Percentiles rank a stretch among this genome's conserved stretches.
These are phyloP conservation scores for Epicoccum nigrum DNA, from an alignment of 2,329 filamentous ascomycete species.

Conservation along the genomic window DNA sequence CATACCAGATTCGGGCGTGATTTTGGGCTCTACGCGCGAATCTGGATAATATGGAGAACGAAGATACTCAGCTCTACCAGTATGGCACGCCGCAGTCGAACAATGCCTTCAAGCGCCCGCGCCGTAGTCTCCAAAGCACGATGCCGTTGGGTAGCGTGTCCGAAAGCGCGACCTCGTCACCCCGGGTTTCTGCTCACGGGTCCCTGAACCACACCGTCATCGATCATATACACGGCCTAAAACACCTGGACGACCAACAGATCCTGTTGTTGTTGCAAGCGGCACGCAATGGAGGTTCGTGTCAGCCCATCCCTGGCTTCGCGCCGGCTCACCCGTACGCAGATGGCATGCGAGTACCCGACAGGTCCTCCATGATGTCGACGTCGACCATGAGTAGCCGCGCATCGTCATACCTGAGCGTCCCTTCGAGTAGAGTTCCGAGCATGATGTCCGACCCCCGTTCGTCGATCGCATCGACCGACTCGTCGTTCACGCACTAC, in stretches of 20 bases:
- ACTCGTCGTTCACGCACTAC: constrained; percentile 47
- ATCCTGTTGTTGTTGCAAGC: constrained; percentile 47
- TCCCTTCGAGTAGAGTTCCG: constrained; percentile 47
- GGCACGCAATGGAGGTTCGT: constrained; percentile 48
- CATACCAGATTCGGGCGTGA: constrained; percentile 46
- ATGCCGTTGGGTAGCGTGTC: constrained; percentile 46
- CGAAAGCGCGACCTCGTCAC: constrained; percentile 46
- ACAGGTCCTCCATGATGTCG: constrained; percentile 42
- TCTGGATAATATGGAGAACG: constrained; percentile 47
- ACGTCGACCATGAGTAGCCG: constrained; percentile 46
- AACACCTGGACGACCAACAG: constrained; percentile 49
- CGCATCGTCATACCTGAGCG: constrained; percentile 46
- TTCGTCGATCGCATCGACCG: constrained; percentile 47
- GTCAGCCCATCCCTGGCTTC: constrained; percentile 12
- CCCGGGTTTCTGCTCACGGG: constrained; percentile 41
- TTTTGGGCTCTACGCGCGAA: constrained; percentile 36
- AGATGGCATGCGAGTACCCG: constrained; percentile 47
- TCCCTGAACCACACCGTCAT: constrained; percentile 46
- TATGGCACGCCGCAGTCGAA: constrained; percentile 43
- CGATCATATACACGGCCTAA: constrained; percentile 48
- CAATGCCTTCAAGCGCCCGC: constrained; percentile 47
- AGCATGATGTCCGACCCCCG: constrained; percentile 47
- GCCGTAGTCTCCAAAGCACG: constrained; percentile 46
- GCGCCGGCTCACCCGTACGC: constrained; percentile 28
- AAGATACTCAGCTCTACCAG: constrained; percentile 46